phyloP scores from a whole-genome alignment of 2,329 filamentous ascomycete genomes.

The Fusarium miscanthi region DNA sequence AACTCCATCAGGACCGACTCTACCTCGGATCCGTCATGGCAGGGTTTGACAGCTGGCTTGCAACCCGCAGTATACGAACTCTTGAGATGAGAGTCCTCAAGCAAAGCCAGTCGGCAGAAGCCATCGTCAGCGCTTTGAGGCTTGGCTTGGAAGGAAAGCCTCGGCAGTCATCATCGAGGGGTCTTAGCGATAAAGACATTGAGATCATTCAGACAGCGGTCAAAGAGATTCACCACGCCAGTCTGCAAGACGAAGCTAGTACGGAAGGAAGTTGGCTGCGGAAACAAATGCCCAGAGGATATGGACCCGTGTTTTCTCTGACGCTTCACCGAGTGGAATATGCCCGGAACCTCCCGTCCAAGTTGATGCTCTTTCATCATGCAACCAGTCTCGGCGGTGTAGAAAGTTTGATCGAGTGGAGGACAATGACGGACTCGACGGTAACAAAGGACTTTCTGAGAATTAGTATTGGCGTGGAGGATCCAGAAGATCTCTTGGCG shows the following conservation, averaged over 20 bases:
- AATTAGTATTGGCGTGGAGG: slow-evolving; percentile 88
- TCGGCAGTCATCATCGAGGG: rapidly evolving
- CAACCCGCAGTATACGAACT: slow-evolving; percentile 85
- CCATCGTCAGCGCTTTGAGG: slow-evolving; percentile 63
- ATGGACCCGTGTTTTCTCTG: slow-evolving; percentile 87
- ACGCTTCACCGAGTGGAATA: slow-evolving; percentile 67
- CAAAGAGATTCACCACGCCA: slow-evolving; percentile 79
- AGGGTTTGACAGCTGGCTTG: slow-evolving; percentile 90
- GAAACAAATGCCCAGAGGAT: slow-evolving; percentile 91
- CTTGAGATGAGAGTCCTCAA: slow-evolving; percentile 82
- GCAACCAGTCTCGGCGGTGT: slow-evolving; percentile 94
- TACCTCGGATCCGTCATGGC: slow-evolving; percentile 87
- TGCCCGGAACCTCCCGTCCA: slow-evolving; percentile 79
- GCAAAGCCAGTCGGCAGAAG: slow-evolving; percentile 76
- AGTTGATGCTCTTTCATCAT: slow-evolving; percentile 87
- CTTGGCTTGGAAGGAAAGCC: slow-evolving; percentile 68
- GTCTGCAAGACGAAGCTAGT: slow-evolving; percentile 72
- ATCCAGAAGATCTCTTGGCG: slow-evolving; percentile 81
- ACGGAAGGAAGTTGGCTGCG: slow-evolving; percentile 76
- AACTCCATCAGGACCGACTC: slow-evolving; percentile 75
- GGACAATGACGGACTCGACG: slow-evolving; percentile 81
- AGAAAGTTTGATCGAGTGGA: slow-evolving; percentile 96
- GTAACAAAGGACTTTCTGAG: slow-evolving; percentile 80
- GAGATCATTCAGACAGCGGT: slow-evolving; percentile 59
- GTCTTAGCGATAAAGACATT: slow-evolving; percentile 52